Conservation (phyloP, 805 yeast species). For the Candida schatavii region DNA sequence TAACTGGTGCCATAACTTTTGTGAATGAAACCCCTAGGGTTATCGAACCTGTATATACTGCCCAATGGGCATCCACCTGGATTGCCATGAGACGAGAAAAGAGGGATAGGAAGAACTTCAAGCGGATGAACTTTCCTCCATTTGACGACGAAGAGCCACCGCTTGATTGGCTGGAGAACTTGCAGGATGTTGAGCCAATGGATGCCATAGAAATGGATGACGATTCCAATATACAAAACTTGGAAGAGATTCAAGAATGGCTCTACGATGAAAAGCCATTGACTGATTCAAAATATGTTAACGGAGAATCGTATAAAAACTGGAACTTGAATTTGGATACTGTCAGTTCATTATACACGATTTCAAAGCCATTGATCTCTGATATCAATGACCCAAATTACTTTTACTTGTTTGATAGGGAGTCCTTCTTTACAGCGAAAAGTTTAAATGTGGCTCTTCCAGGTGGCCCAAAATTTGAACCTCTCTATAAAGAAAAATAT, state of each 20-base stretch:
- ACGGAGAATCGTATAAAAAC: constrained; percentile 72
- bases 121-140: constrained; percentile 90
- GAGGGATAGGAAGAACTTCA: constrained; percentile 83
- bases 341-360: constrained; percentile 62
- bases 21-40: constrained; percentile 92
- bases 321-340: constrained; percentile 66
- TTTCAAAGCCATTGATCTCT: constrained; percentile 69
- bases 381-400: constrained; percentile 58
- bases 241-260: constrained; percentile 55
- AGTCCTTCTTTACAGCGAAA: constrained; percentile 86
- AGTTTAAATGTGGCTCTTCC: constrained; percentile 85
- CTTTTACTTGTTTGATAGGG: constrained; percentile 69
- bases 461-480: constrained; percentile 96
- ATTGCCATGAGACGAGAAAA: constrained; percentile 90
- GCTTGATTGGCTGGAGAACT: constrained; percentile 73
- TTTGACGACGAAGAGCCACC: constrained; percentile 98
- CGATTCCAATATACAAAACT: constrained; percentile 27
- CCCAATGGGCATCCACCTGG: constrained; percentile 97
- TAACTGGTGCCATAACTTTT: constrained; percentile 91
- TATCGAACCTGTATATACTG: constrained; percentile 83
- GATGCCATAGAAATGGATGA: constrained; percentile 70
- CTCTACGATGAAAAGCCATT: constrained; percentile 77
- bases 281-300: constrained; percentile 53
- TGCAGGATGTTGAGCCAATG: constrained; percentile 67
- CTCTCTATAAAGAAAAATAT: constrained; percentile 59